Conservation (phyloP, 2,329 filamentous ascomycete species). For the Rhinocladiella mackenziei region DNA sequence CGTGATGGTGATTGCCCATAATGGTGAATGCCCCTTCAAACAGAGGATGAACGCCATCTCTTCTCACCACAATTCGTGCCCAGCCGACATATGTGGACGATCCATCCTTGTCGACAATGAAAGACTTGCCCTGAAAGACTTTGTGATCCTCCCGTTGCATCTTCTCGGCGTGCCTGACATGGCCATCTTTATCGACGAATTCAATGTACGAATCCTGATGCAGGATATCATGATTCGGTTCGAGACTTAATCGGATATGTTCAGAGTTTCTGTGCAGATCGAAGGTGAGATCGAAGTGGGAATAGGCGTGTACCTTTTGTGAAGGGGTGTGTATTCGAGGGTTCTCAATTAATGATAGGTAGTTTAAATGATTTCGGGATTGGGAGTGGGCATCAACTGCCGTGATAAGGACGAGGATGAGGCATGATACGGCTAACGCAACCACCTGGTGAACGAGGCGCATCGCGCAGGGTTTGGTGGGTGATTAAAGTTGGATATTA, state of each 20-base stretch:
- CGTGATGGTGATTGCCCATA: slow-evolving; percentile 76
- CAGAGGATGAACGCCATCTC: slow-evolving; percentile 71
- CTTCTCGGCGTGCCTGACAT: slow-evolving; percentile 60
- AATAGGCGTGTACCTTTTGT: slow-evolving; percentile 72
- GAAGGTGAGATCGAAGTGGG: slow-evolving; percentile 82
- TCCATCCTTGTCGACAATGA: slow-evolving; percentile 58
- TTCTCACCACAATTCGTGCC: slow-evolving; percentile 73
- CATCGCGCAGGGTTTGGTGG: slow-evolving; percentile 20
- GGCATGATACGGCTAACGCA: slow-evolving; percentile 17
- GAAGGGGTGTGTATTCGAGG: slow-evolving; percentile 73
- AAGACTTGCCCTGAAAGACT: slow-evolving; percentile 78
- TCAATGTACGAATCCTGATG: slow-evolving; percentile 69
- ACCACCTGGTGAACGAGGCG: slow-evolving; percentile 25
- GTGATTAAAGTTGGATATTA: not conserved
- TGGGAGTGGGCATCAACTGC: slow-evolving; percentile 58
- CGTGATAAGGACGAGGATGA: slow-evolving; percentile 12
- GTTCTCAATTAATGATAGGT: slow-evolving; percentile 69
- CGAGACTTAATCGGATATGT: slow-evolving; percentile 71
- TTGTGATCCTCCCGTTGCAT: slow-evolving; percentile 71
- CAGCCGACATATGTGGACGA: slow-evolving; percentile 80
- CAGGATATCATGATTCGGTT: slow-evolving; percentile 89
- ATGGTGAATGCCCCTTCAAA: slow-evolving; percentile 90
- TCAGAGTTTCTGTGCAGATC: slow-evolving; percentile 63
- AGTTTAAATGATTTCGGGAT: slow-evolving; percentile 70
- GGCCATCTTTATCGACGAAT: slow-evolving; percentile 68